phyloP scores from a whole-genome alignment of 257 asterid species.

The Forsythia suspensa region DNA sequence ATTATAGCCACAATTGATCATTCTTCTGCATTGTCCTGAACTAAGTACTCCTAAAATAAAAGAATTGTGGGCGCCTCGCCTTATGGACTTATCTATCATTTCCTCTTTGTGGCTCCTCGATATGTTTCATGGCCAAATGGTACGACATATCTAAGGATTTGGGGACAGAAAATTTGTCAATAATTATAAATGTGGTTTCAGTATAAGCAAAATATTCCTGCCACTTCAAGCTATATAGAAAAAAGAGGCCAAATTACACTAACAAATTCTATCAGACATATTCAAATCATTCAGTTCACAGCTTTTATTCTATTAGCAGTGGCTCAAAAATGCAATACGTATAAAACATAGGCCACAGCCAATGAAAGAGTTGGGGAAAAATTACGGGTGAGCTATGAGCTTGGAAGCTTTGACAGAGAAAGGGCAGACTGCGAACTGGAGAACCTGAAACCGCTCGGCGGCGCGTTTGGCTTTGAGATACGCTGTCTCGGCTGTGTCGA shows the following conservation, averaged over 20 bases:
- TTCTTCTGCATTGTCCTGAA: not conserved
- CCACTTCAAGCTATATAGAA: not conserved
- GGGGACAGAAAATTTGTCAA: not conserved
- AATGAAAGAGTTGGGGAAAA: not conserved
- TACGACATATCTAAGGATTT: not conserved
- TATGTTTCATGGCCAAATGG: not conserved
- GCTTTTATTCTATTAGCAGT: not conserved
- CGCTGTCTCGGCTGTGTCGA: constrained; percentile 71
- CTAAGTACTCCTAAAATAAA: not conserved
- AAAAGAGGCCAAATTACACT: constrained; percentile 3
- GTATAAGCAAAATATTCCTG: not conserved
- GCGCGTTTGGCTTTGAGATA: constrained; percentile 67
- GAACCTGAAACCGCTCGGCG: constrained; percentile 76
- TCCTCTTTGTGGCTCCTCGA: not conserved
- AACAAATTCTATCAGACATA: constrained; percentile 4
- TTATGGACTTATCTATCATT: not conserved
- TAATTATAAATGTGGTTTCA: not conserved
- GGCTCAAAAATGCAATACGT: not conserved
- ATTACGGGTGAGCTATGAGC: constrained; percentile 74
- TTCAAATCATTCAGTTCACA: not conserved
- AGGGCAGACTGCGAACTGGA: constrained; percentile 92
- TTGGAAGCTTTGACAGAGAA: constrained; percentile 64
- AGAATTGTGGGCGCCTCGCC: not conserved
- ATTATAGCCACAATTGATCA: not conserved
- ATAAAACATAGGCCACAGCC: not conserved